Percentiles rank a stretch among this genome's conserved stretches.
phyloP scores from a whole-genome alignment of 2,329 filamentous ascomycete genomes.

The Bimuria novae-zelandiae region DNA sequence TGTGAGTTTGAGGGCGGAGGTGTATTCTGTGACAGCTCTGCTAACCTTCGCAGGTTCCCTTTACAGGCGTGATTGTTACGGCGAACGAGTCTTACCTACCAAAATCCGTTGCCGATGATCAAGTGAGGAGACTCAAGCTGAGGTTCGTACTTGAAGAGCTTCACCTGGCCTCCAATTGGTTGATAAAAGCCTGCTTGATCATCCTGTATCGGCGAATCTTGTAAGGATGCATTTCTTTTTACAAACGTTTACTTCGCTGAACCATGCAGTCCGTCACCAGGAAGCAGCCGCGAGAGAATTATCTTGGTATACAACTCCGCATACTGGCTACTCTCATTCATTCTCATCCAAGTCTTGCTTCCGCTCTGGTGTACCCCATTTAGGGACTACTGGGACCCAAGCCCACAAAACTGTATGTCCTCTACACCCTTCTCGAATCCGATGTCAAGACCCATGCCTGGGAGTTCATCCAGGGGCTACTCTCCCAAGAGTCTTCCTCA shows the following conservation, averaged over 20 bases:
- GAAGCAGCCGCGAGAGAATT: conserved; percentile 15
- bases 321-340: conserved; percentile 26
- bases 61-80: background rate
- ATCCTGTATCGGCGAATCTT: conserved; percentile 36
- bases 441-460: too few species aligned
- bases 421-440: too few species aligned
- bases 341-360: conserved; percentile 24
- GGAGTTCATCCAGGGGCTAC: too few species aligned
- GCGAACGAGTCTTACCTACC: background rate
- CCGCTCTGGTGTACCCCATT: conserved; percentile 28
- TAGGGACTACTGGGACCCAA: conserved; percentile 19
- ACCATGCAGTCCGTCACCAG: conserved; percentile 16
- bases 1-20: background rate
- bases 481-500: background rate
- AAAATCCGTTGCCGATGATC: background rate
- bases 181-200: conserved; percentile 35
- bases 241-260: conserved; percentile 14
- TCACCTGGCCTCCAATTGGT: conserved; percentile 30
- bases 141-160: conserved; percentile 32
- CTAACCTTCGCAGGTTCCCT: background rate
- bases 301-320: conserved; percentile 13
- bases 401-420: conserved; percentile 17
- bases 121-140: conserved; percentile 17
- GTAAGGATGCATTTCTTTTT: conserved; percentile 17
- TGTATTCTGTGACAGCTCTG: background rate